Evolutionary conservation across 2,329 filamentous ascomycete species (phyloP).

Genomic region (Aureobasidium musti): DNA sequence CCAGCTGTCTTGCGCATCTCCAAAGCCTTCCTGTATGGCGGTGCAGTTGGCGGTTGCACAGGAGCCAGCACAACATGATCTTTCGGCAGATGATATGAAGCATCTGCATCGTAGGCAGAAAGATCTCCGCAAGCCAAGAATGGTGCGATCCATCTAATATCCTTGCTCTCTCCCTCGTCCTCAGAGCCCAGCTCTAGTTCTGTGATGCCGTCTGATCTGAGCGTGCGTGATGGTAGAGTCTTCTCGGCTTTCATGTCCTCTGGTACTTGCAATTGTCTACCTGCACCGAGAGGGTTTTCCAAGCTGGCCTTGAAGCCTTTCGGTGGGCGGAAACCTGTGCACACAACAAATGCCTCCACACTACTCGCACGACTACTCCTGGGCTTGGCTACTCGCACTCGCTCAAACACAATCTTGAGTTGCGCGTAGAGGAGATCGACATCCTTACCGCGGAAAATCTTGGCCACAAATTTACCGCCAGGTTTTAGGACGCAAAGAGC

Average conservation of each 20-base stretch:
- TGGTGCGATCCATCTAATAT: constrained; percentile 81
- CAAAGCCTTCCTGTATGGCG: constrained; percentile 88
- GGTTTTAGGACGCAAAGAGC: constrained; percentile 89
- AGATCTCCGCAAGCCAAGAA: constrained; percentile 98
- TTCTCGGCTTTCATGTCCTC: constrained; percentile 28
- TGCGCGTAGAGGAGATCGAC: constrained; percentile 96
- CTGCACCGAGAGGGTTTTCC: constrained; percentile 71
- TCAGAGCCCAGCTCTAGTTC: constrained; percentile 53
- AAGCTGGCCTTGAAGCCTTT: constrained; percentile 72
- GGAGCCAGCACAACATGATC: constrained; percentile 86
- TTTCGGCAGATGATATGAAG: constrained; percentile 85
- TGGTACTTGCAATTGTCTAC: constrained; percentile 52
- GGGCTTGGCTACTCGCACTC: constrained; percentile 89
- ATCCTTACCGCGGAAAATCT: constrained; percentile 93
- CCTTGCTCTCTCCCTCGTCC: constrained; percentile 46
- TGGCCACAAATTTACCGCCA: constrained; percentile 94
- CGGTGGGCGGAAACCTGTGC: constrained; percentile 82
- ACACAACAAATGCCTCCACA: constrained; percentile 95
- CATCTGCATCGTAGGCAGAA: constrained; percentile 92
- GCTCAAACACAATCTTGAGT: constrained; percentile 84
- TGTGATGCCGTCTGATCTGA: constrained; percentile 51
- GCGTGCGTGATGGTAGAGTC: constrained; percentile 36
- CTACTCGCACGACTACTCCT: constrained; percentile 93
- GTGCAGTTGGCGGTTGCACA: constrained; percentile 91
- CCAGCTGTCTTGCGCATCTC: constrained; percentile 77